Percentiles rank a stretch among this genome's conserved stretches.
Evolutionary conservation across 1,139 yeast species (phyloP).

Genomic region (Lodderomyces orthopsilosis): DNA sequence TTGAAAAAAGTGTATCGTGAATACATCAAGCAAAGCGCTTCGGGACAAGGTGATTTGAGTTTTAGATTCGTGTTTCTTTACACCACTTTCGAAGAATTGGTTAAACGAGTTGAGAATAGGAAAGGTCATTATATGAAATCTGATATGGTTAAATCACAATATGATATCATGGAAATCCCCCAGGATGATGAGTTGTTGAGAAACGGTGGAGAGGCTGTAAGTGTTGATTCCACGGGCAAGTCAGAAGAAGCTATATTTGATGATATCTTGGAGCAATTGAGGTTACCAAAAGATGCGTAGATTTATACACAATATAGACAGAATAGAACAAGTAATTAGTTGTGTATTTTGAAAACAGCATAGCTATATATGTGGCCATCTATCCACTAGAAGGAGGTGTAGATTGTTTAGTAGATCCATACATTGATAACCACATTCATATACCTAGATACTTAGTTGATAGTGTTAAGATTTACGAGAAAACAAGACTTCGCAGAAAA

Average conservation of each 20-base stretch:
- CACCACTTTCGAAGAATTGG: conserved; percentile 60
- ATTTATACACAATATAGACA: background rate
- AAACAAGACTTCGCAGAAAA: too few relatives aligned
- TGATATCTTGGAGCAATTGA: conserved; percentile 11
- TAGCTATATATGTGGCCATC: too few relatives aligned
- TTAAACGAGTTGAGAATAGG: conserved; percentile 58
- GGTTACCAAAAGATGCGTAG: conserved; percentile 2
- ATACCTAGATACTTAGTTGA: too few relatives aligned
- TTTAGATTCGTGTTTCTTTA: conserved; percentile 66
- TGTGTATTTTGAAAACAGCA: too few relatives aligned
- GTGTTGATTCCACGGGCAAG: conserved; percentile 40
- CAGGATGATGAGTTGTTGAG: conserved; percentile 32
- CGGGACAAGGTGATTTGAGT: conserved; percentile 30
- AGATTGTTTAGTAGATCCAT: too few relatives aligned
- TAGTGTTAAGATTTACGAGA: too few relatives aligned
- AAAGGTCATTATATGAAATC: conserved; percentile 83
- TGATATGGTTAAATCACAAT: conserved; percentile 78
- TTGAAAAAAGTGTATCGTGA: conserved; percentile 73
- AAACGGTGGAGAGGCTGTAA: conserved; percentile 38
- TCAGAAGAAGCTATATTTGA: conserved; percentile 33
- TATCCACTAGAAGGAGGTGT: too few relatives aligned
- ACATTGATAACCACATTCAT: too few relatives aligned
- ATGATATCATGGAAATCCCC: conserved; percentile 73
- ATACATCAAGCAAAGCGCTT: conserved; percentile 36
- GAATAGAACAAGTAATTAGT: too few relatives aligned